phyloP scores from a whole-genome alignment of 2,329 filamentous ascomycete species.

The Sarocladiaceae sp. region DNA sequence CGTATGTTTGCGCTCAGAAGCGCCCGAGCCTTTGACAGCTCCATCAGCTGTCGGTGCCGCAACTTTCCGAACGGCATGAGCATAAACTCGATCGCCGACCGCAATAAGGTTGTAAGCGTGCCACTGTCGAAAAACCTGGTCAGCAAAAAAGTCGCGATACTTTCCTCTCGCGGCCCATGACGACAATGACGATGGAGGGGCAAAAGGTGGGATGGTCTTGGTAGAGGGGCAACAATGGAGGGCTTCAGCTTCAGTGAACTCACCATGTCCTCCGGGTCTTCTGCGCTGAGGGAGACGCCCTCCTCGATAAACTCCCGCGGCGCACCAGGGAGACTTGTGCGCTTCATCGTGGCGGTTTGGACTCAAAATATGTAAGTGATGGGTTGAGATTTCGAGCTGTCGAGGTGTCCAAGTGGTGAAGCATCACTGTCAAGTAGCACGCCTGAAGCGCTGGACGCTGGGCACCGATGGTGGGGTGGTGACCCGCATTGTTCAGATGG shows the following conservation, averaged over 20 bases:
- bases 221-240: constrained; percentile 11
- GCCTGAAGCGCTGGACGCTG: constrained; percentile 8
- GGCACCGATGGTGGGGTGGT: constrained; percentile 4
- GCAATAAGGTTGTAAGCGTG: constrained; percentile 59
- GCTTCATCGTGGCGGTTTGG: constrained; percentile 5
- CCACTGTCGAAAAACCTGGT: constrained; percentile 40
- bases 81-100: constrained; percentile 47
- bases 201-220: neutral
- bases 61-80: constrained; percentile 54
- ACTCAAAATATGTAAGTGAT: too few relatives aligned
- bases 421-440: neutral
- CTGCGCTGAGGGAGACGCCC: constrained; percentile 14
- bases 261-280: constrained; percentile 45
- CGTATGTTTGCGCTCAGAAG: constrained; percentile 50
- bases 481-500: neutral
- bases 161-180: neutral
- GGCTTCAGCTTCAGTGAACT: constrained; percentile 13
- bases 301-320: constrained; percentile 8
- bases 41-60: constrained; percentile 30
- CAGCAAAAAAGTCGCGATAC: constrained; percentile 2
- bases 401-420: neutral
- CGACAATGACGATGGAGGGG: constrained; percentile 8
- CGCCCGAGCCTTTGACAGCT: constrained; percentile 43
- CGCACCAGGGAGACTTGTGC: neutral
- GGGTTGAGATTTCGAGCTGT: neutral